Evolutionary conservation across 371 early-diverging fungal species (phyloP), one percentile per base, ranked within the genome.

Genomic region (Mucor sp.): DNA sequence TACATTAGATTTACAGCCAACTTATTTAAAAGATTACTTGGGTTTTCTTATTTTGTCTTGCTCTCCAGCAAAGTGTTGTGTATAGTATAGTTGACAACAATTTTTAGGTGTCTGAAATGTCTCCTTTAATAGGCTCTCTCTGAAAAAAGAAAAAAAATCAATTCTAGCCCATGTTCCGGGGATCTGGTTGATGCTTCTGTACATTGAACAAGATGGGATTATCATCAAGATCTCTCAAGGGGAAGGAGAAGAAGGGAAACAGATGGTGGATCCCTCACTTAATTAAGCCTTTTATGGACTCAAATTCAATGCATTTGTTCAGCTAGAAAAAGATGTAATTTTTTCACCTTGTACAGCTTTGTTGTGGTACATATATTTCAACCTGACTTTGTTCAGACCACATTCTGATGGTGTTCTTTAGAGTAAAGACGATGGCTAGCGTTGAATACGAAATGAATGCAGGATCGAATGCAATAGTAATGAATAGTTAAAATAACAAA

Each of bases 1-100:
- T 53, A 53, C 27, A 63, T 63, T 63, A 56, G 37, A 63, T 63
- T 63, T 41, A 63, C 63, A 56, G 63, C 63, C 63, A 63, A 63
- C 63, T 56, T 63, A 63, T 63, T 63, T 63, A 56, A 63, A 63
- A 63, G 63, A 63, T 33, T 56, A 63, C 63, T 53, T 56, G 37
- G 25, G 14, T 23, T 50, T 19, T 61, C 30, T 32, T 58, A 17
- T 32, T 60, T 50, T 32, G 48, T 50, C 12, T 37, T 62, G 14
- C 23, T 62, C 7, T 53, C 41, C 17, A 41, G 23, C 27, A 27
- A n/a, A n/a, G n/a, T n/a, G n/a, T n/a, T n/a, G n/a, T n/a, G 11
- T 25, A 14, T 14, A 4, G 30, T 27, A 27, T 53, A 27, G 53
- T 25, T 27, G 27, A 53, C 53, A 27, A 53, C 53, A 27, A 48